Base-by-base conservation (phyloP, 805 yeast genomes). In the Ogataea populi-albae region DNA sequence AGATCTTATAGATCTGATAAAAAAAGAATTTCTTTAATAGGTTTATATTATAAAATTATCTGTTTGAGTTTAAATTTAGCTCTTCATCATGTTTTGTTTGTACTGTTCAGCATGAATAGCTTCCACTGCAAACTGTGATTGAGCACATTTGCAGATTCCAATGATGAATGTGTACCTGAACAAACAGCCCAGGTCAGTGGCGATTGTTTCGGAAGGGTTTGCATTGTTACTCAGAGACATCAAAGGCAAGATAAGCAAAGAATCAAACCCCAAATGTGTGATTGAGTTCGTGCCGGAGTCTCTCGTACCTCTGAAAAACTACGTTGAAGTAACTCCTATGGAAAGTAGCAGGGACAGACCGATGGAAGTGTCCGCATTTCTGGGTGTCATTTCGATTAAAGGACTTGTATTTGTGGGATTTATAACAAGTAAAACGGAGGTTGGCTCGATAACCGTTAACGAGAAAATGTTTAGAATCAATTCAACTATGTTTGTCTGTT, bases 401-500 rank as follows among this genome's bases (percentile, higher is more conserved):
- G 74, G 73, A 3, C 62, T 68, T 30, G 65, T 77, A 4, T 81
- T 69, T 50, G 53, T 81, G 10, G 80, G 80, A 2, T 71, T 83
- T 28, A 69, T 84, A 19, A 73, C 84, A 2, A 68, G 70, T 9
- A 62, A 71, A 12, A 54, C 62, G 3, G 74, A 71, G 35, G 77
- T 79, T 5, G 91, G 84, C 0, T 71, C 77, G 19, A 80, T 85
- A 0, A 62, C 75, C 31, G 63, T 77, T 0, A 60, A 68, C 5
- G 84, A 81, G 37, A 64, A 62, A 23, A 66, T 85, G 5, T 68
- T 65, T 45, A 68, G 62, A 32, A 71, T 84, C 5, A 62, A 70
- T n/a, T 77, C 72, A 17, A 83, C 81, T 1, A 79, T 77, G 37
- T 81, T 82, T 53, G 72, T 73, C 40, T 81, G 89, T 48, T 62